A percentile compares a stretch with the other conserved stretches of the same genome.
Evolutionary conservation across 2,329 filamentous ascomycete genomes (phyloP).

Genomic region (Beauveria australis): DNA sequence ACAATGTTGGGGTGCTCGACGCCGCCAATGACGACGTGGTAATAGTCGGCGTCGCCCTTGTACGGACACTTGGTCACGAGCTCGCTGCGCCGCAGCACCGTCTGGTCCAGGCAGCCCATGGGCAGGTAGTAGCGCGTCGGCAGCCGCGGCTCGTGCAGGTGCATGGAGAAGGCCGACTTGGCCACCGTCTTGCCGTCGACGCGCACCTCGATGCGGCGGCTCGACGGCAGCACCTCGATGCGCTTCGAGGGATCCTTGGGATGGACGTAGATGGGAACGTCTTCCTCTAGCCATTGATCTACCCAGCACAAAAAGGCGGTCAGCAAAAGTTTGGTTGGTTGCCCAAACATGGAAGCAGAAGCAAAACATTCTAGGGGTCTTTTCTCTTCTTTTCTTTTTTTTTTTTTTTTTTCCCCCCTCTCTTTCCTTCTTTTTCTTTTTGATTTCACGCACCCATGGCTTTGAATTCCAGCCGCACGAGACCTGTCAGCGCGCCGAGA

Average conservation of each 20-base stretch:
- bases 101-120: slow-evolving; percentile 37
- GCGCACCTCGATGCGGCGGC: slow-evolving; percentile 42
- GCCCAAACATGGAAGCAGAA: no score
- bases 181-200: slow-evolving; percentile 39
- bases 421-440: no score
- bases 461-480: slow-evolving; percentile 27
- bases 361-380: no score
- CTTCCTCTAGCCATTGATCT: slow-evolving; percentile 46
- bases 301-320: not conserved
- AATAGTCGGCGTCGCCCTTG: slow-evolving; percentile 58
- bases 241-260: slow-evolving; percentile 62
- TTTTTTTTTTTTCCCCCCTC: no score
- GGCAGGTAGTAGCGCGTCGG: slow-evolving; percentile 53
- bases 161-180: slow-evolving; percentile 36
- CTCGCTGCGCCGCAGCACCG: slow-evolving; percentile 38
- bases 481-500: slow-evolving; percentile 24
- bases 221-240: slow-evolving; percentile 51
- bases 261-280: slow-evolving; percentile 50
- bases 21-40: slow-evolving; percentile 41
- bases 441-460: slow-evolving; percentile 22
- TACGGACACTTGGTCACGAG: slow-evolving; percentile 56
- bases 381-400: no score
- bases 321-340: not conserved
- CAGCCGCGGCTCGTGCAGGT: slow-evolving; percentile 53
- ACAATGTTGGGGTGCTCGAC: slow-evolving; percentile 41